Evolutionary conservation across 768 basidiomycete species (phyloP).

Genomic region (Austroboletus festivus): DNA sequence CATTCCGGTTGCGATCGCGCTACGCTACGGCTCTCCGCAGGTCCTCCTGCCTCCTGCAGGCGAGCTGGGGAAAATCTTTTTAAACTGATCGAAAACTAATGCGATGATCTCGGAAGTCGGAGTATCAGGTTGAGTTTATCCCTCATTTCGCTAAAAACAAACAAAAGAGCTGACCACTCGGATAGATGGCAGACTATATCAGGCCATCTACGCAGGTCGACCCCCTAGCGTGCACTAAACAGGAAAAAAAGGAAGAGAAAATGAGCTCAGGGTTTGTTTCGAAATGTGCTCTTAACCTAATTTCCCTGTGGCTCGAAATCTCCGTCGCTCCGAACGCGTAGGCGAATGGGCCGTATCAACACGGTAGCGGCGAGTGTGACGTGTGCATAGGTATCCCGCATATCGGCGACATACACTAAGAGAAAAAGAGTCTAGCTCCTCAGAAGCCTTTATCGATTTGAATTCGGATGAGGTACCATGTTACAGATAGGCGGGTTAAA

Average conservation of each 20-base stretch:
- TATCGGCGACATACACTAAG: conserved; percentile 11
- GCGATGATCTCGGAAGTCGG: background rate
- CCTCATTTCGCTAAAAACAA: conserved; percentile 19
- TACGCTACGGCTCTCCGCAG: background rate
- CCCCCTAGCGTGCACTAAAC: background rate
- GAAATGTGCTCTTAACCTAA: conserved; percentile 6
- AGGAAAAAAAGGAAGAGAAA: background rate
- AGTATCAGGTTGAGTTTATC: conserved; percentile 13
- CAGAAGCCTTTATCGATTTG: background rate
- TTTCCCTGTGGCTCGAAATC: background rate
- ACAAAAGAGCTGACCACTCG: background rate
- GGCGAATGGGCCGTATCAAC: conserved; percentile 18
- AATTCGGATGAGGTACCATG: conserved; percentile 8
- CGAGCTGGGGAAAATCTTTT: no score
- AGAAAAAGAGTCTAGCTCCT: background rate
- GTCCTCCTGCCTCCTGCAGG: no score
- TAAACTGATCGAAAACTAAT: background rate
- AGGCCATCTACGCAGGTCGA: background rate
- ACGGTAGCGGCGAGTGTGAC: conserved; percentile 13
- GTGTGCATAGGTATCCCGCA: conserved; percentile 13
- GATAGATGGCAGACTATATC: conserved; percentile 6
- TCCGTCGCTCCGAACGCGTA: conserved; percentile 7
- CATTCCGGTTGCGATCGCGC: background rate
- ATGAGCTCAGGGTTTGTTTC: conserved; percentile 1
- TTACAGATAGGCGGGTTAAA: background rate